Base-by-base conservation (phyloP, 2,329 filamentous ascomycete species). In the Dactylellina drechsleri region DNA sequence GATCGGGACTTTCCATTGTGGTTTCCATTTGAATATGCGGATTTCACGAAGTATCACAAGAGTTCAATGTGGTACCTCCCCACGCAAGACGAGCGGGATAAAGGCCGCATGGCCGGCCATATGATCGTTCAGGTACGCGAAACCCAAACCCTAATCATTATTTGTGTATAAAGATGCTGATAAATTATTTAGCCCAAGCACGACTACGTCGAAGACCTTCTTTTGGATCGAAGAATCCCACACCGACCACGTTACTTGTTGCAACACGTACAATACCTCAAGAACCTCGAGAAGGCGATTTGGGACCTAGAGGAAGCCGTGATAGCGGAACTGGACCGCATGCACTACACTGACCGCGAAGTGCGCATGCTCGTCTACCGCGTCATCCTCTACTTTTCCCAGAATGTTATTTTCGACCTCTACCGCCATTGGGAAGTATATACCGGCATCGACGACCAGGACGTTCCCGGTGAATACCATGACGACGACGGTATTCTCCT, bases 401-500 rank as follows among this genome's bases (percentile, higher is more conserved):
- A 58, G 23, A 58, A 58, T 16, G 54, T 58, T 36, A 58, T 58
- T 16, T 58, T 58, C 8, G 54, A 58, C n/a, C 40, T 58, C n/a
- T 58, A 43, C 36, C 54, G 54, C n/a, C 54, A 58, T 18, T 58
- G 54, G 54, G 54, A 58, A n/a, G 54, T 58, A 10, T 58, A 58
- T 16, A 58, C 54, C n/a, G 54, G 54, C 15, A 40, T 58, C 18
- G 54, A 45, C 40, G 54, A 58, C 18, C 54, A 45, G n/a, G 54
- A 58, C 13, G 36, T 58, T 23, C 54, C 54, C 36, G 54, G 54
- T 23, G 54, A 58, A 18, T 58, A 58, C 18, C 54, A 58, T 16
- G 54, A 58, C 10, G 54, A 58, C 40, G 54, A 58, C 18, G 54
- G 54, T 26, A 58, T 58, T 26, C 31, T 58, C n/a, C 54, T 58